These are phyloP conservation scores for Vanrija humicola DNA, from an alignment of 1,284 basidiomycete genomes.

Conservation along the genomic window DNA sequence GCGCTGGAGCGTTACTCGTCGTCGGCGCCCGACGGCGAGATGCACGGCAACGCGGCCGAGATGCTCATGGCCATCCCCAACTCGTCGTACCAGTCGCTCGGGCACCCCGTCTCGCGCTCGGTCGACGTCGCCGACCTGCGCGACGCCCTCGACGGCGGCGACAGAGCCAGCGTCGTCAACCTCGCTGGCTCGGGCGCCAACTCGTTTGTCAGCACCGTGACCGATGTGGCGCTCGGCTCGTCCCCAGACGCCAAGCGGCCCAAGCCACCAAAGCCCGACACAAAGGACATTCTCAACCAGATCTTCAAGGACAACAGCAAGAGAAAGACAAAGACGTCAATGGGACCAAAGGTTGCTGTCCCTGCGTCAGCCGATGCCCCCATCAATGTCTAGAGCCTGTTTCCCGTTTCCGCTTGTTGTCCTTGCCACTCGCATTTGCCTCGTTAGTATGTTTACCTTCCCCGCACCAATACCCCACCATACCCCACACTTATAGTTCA, in stretches of 20 bases:
- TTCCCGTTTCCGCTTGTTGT: background rate
- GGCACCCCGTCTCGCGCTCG: slow-evolving; percentile 61
- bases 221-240: background rate
- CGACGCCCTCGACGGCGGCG: slow-evolving; percentile 58
- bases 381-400: background rate
- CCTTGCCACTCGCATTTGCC: no score
- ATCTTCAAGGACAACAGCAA: slow-evolving; percentile 45
- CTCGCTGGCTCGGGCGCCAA: background rate
- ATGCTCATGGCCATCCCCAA: slow-evolving; percentile 80
- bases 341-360: background rate
- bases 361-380: background rate
- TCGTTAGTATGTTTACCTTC: no score
- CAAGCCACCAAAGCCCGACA: slow-evolving; percentile 9
- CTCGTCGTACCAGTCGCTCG: slow-evolving; percentile 71
- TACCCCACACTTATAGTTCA: no score
- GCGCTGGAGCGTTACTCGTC: slow-evolving; percentile 10
- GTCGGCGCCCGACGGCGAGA: background rate
- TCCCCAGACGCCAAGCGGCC: background rate
- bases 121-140: slow-evolving; percentile 74
- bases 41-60: background rate
- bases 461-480: no score
- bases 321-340: background rate
- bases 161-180: background rate
- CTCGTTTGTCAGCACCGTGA: background rate
- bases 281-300: slow-evolving; percentile 46